Base-by-base conservation (phyloP, 192 early-diverging fungal genomes). In the Gryganskiella cystojenkinii region DNA sequence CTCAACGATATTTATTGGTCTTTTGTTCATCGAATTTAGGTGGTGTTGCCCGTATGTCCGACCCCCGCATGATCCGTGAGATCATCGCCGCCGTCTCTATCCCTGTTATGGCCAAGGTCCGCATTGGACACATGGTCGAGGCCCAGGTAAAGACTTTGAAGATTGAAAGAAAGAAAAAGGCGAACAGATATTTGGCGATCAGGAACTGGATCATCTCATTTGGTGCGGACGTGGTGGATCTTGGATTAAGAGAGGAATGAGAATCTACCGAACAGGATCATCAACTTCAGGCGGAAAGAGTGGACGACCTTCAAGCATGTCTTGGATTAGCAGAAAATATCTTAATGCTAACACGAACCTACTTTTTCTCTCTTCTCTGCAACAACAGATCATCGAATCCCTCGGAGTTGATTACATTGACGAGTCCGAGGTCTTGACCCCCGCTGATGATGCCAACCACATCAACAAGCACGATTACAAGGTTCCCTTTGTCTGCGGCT, bases 51-150 rank as follows among this genome's bases (percentile, higher is more conserved):
- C 95, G 98, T 62, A 99, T 99, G 98, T 98, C 96, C 19, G 96
- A 98, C 83, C 98, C 98, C 64, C 83, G 89, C 70, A 96, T 98
- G 93, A 98, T 99, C 88, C 93, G 90, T 80, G 95, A 95, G 76
- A 99, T 99, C 82, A 92, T 92, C 65, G 90, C 79, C 11, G 95
- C 98, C 13, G 96, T 98, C 60, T 95, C 95, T 13, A 97, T 99
- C 85, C 96, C 98, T 19, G 96, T 98, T 65, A 98, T 99, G 95
- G 98, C 95, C 83, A 97, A 96, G 84, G 96, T 96, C 81, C 92
- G 98, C 63, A 97, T 98, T 62, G 98, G 98, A 62, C 98, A 99
- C 87, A 93, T 98, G 90, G 95, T 99, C 63, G 98, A 99, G 85
- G 98, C 98, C 31, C 94, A 96, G 79, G 83, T 82, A 80, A 76